Base-by-base conservation (phyloP, 345 rosid genomes). In the Diplotaxis tenuifolia region DNA sequence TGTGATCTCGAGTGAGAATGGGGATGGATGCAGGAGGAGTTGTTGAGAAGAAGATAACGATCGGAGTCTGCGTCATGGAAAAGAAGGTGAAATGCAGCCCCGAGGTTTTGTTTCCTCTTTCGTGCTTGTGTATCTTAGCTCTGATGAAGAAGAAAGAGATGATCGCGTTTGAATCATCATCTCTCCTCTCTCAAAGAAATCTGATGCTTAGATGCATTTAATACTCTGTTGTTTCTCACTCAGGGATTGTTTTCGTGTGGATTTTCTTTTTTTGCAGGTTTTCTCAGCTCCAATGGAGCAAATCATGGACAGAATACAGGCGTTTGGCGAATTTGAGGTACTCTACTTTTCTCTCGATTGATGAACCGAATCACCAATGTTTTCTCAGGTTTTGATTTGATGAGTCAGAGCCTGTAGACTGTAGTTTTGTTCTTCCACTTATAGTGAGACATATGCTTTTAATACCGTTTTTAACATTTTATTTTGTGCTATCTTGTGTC, bases 281-380 rank as follows among this genome's bases (percentile, higher is more conserved):
- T 84, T 75, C 40, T 92, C 99, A 15, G 89, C 97, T 75, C 98
- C 99, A 23, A 96, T 96, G 99, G 79, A 73, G 54, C 86, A 86
- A 68, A 96, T 96, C 64, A 82, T 96, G 27, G 95, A 92, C 47
- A 84, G 97, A 69, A 67, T 96, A 12, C 86, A 87, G 65, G 82
- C 97, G 14, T 90, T 90, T 86, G 98, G 97, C 59, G 99, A 92
- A 87, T 96, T 96, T 67, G 90, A 96, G 96, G 98, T 90, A 42
- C 49, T 42, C 18, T 42, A n/a, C 49, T 42, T 42, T 7, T 42
- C 7, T 29, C 7, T 36, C 7, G 19, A 27, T 14, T 53, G 68
- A 50, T 23, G 29, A 29, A 47, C 19, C 5, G 64, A 68, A 22
- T n/a, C 5, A 9, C 45, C 12, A 10, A 7, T 38, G 6, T 38